Conservation (phyloP, 305 asterid species). For the Euphrasia arctica region DNA sequence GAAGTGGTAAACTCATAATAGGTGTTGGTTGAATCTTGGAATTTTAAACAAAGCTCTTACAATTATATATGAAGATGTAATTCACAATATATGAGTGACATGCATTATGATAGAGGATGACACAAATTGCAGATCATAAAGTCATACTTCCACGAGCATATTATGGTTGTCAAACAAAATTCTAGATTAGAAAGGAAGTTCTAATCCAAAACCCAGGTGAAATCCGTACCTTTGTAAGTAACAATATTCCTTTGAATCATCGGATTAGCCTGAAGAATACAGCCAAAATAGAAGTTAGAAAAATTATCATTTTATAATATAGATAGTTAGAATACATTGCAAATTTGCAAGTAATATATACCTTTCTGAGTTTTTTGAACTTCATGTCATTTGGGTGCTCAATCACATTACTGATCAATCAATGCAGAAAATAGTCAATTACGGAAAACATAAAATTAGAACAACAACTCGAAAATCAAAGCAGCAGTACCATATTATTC, state of each 20-base stretch:
- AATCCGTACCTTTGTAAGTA: conserved; percentile 51
- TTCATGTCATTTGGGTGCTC: conserved; percentile 78
- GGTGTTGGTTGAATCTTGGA: too few relatives aligned
- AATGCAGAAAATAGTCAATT: too few relatives aligned
- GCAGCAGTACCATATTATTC: conserved; percentile 50
- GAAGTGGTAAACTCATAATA: too few relatives aligned
- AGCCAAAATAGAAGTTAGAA: conserved; percentile 15
- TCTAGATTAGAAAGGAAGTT: background rate
- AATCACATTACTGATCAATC: conserved; percentile 60
- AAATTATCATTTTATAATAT: conserved; percentile 2
- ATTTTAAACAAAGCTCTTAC: too few relatives aligned
- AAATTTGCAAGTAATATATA: conserved; percentile 15
- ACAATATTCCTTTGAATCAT: conserved; percentile 64
- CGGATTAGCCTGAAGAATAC: conserved; percentile 68
- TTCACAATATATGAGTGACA: too few relatives aligned
- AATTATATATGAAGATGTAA: too few relatives aligned
- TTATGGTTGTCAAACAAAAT: background rate
- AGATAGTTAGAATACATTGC: background rate
- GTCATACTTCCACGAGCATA: background rate
- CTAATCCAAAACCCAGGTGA: conserved; percentile 17
- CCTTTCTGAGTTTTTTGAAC: conserved; percentile 87
- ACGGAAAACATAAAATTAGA: background rate
- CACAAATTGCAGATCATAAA: too few relatives aligned
- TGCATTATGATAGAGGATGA: too few relatives aligned
- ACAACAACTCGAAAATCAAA: background rate